Evolutionary conservation across 352 stramenopile genomes (phyloP).

Genomic region (Halophytophthora batemanensis): DNA sequence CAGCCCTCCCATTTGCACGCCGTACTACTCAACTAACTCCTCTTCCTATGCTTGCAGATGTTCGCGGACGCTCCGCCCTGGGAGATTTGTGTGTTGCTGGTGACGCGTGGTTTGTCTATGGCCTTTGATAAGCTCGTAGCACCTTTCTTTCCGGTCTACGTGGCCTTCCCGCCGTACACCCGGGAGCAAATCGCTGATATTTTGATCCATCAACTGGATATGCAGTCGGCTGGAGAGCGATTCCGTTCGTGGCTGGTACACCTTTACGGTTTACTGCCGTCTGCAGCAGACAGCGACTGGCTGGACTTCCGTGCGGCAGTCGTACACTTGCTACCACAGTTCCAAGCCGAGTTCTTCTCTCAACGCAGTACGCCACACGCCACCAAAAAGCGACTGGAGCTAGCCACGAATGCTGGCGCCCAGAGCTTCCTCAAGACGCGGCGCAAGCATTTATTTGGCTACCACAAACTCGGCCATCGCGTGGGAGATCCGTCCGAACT

Average conservation of each 20-base stretch:
- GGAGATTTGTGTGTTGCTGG: slow-evolving; percentile 56
- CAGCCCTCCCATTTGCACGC: not conserved
- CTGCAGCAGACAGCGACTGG: slow-evolving; percentile 55
- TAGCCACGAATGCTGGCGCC: slow-evolving; percentile 33
- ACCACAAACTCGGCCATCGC: slow-evolving; percentile 39
- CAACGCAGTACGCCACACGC: slow-evolving; percentile 8
- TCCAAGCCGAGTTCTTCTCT: slow-evolving; percentile 23
- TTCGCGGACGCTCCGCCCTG: slow-evolving; percentile 43
- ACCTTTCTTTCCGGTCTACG: slow-evolving; percentile 47
- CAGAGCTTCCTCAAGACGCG: slow-evolving; percentile 44
- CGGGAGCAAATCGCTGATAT: slow-evolving; percentile 57
- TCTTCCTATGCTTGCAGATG: slow-evolving; percentile 32
- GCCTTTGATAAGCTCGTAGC: slow-evolving; percentile 56
- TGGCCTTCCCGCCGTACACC: slow-evolving; percentile 62
- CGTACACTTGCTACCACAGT: slow-evolving; percentile 53
- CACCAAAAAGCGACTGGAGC: slow-evolving; percentile 33
- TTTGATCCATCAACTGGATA: slow-evolving; percentile 46
- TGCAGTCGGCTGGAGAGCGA: slow-evolving; percentile 30
- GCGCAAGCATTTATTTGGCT: slow-evolving; percentile 59
- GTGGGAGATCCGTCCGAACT: slow-evolving; percentile 31
- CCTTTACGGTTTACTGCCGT: slow-evolving; percentile 40
- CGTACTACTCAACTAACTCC: not conserved
- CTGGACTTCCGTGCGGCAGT: slow-evolving; percentile 56
- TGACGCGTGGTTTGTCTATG: slow-evolving; percentile 64
- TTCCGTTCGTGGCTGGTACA: slow-evolving; percentile 61